phyloP scores from a whole-genome alignment of 1,139 yeast genomes.

The Pneumocystis canis region DNA sequence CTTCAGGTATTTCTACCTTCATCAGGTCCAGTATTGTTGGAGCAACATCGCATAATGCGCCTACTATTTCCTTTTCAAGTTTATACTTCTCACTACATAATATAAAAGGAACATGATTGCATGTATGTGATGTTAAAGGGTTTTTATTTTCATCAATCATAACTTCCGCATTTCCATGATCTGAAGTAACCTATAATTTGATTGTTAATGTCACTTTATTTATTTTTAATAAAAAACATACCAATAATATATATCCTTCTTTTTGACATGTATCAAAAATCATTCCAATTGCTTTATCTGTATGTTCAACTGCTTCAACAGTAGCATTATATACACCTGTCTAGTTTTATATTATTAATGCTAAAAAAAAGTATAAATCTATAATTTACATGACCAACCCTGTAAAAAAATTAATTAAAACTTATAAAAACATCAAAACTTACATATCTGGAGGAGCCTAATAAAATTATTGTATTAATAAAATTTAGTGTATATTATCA shows the following conservation, averaged over 20 bases:
- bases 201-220: neutral
- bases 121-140: conserved; percentile 16
- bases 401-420: conserved; percentile 12
- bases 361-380: neutral
- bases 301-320: conserved; percentile 15
- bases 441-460: neutral
- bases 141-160: conserved; percentile 16
- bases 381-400: conserved; percentile 15
- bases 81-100: conserved; percentile 15
- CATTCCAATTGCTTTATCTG: conserved; percentile 15
- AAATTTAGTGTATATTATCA: neutral
- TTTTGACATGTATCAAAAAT: conserved; percentile 14
- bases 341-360: neutral
- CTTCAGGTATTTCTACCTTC: conserved; percentile 15
- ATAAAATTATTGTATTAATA: neutral
- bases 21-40: conserved; percentile 15
- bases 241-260: conserved; percentile 14
- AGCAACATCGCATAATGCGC: conserved; percentile 17
- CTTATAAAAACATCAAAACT: neutral
- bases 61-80: conserved; percentile 14
- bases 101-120: conserved; percentile 16
- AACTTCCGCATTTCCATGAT: conserved; percentile 18
- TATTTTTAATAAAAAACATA: neutral
- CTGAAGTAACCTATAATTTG: conserved; percentile 12
- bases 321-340: conserved; percentile 17